These are phyloP conservation scores for Mrakia blollopis DNA, from an alignment of 768 basidiomycete genomes.

Conservation along the genomic window DNA sequence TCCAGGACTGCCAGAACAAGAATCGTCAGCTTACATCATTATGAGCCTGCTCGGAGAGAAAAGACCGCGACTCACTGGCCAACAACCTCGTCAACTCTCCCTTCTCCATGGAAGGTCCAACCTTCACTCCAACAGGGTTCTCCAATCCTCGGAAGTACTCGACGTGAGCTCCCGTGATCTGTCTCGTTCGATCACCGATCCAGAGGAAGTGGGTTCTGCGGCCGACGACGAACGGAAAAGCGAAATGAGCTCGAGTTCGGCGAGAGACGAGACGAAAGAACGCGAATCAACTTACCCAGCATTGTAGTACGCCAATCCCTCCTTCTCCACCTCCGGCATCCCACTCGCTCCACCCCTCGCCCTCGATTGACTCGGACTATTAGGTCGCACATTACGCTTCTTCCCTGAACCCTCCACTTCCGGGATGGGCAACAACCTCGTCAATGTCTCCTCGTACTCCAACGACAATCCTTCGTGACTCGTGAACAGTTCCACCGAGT, in stretches of 20 bases:
- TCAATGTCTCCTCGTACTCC: constrained; percentile 85
- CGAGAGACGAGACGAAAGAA: not conserved
- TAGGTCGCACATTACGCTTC: constrained; percentile 13
- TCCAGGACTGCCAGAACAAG: constrained; percentile 63
- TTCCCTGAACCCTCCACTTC: not conserved
- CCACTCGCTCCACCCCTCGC: not conserved
- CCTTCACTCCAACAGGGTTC: constrained; percentile 93
- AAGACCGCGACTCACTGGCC: constrained; percentile 52
- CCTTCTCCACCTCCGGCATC: constrained; percentile 4
- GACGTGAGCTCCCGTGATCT: constrained; percentile 86
- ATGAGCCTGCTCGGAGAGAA: not conserved
- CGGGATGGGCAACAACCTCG: constrained; percentile 49
- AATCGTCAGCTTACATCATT: no score
- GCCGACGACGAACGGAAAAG: not conserved
- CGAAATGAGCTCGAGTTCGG: not conserved
- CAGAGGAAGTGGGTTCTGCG: constrained; percentile 68
- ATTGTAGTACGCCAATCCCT: constrained; percentile 27
- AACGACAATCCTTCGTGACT: constrained; percentile 93
- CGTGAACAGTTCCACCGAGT: constrained; percentile 47
- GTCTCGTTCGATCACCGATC: constrained; percentile 94
- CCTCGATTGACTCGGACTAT: constrained; percentile 2
- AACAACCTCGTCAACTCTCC: constrained; percentile 73
- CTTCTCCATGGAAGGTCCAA: constrained; percentile 76
- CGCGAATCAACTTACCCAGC: constrained; percentile 3
- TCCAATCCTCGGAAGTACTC: constrained; percentile 90